Evolutionary conservation across 495 filamentous ascomycete species (phyloP).

Genomic region (Podospora pseudopauciseta): DNA sequence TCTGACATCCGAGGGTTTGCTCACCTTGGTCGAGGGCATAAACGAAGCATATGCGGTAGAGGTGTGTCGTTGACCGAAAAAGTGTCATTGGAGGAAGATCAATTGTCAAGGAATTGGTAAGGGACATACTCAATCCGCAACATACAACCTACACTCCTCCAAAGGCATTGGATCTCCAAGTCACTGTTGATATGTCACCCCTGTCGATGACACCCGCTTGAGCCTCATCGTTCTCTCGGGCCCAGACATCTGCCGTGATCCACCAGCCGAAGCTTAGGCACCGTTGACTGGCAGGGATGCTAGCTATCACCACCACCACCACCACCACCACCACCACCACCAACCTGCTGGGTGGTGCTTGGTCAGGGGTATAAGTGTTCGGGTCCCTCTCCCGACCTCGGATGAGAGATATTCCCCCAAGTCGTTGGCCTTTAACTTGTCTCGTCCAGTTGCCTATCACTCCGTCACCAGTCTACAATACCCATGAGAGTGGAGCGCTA

Average conservation of each 20-base stretch:
- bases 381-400: neutral
- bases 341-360: neutral
- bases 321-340: neutral
- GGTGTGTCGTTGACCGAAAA: neutral
- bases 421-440: neutral
- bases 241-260: conserved; percentile 7
- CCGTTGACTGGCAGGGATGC: conserved; percentile 15
- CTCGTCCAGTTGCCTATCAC: no score
- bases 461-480: no score
- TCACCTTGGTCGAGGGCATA: neutral
- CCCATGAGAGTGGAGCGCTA: neutral
- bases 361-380: conserved; percentile 4
- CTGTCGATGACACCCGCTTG: conserved; percentile 7
- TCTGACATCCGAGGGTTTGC: conserved; percentile 6
- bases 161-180: neutral
- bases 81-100: neutral
- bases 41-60: neutral
- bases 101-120: conserved; percentile 10
- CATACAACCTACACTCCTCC: no score
- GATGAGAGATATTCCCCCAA: neutral
- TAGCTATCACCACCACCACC: conserved; percentile 3
- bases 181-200: neutral
- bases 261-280: conserved; percentile 6
- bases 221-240: conserved; percentile 7
- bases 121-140: conserved; percentile 2